Percentiles rank a stretch among this genome's conserved stretches.
Conservation (phyloP, 176 grass and related monocot species). For the Raddia distichophylla region DNA sequence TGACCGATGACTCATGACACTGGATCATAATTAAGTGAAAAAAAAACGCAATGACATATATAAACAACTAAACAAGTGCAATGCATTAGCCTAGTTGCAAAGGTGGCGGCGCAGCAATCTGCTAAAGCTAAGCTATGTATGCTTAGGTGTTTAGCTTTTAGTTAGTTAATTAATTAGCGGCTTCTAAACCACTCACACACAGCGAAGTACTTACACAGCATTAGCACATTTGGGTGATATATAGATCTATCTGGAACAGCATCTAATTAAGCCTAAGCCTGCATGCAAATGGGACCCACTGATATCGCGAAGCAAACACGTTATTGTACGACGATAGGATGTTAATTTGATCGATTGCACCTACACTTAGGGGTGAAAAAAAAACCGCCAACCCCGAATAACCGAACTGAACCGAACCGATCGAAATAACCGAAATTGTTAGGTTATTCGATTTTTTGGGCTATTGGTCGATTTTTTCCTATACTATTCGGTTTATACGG, state of each 20-base stretch:
- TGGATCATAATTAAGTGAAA: not conserved
- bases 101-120: not conserved
- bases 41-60: not conserved
- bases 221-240: not conserved
- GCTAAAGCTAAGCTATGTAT: not conserved
- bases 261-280: not conserved
- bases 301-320: no score
- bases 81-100: no score
- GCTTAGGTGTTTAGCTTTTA: not conserved
- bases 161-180: not conserved
- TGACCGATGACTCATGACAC: not conserved
- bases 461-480: no score
- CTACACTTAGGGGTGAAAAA: no score
- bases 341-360: no score
- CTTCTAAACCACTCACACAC: not conserved
- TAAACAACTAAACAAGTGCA: not conserved
- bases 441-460: no score
- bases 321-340: not conserved
- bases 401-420: no score
- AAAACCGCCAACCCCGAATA: no score
- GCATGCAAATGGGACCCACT: not conserved
- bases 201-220: not conserved
- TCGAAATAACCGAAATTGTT: no score
- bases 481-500: no score
- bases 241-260: not conserved